Base-by-base conservation (phyloP, 306 rosid genomes). In the Lupinus albus region DNA sequence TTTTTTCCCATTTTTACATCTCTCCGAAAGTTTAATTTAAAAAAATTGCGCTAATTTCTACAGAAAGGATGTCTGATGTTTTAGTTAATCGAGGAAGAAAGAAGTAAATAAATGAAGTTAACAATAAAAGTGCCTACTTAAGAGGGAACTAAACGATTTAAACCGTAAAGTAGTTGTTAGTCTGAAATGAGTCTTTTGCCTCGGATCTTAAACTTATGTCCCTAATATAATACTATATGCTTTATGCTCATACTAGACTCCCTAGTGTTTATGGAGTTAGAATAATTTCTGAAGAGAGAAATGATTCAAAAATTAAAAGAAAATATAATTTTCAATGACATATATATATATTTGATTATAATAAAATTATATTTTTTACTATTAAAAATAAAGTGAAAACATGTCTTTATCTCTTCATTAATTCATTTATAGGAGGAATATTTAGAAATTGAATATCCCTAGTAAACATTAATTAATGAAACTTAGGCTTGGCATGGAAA, bases 121-220 rank as follows among this genome's bases (percentile, higher is more conserved):
- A 65, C 70, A 35, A 79, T 73, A 67, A 67, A 67, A 49, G 25
- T 78, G 82, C 76, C 78, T 61, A 44, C 82, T 36, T 53, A 61
- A 60, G 1, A 28, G 75, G 82, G 79, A 68, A 46, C 82, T 72
- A 45, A 13, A 38, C 61, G 28, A 63, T 60, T 61, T 4, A 51
- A 72, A 78, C 1, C 14, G 7, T 60, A 67, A 67, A 67, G 71
- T 52, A 50, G 64, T 20, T 78, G 78, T 67, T 78, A 61, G 18
- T 59, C 74, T 72, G 52, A 66, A 41, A 14, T 60, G 42, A 52
- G 42, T 78, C 67, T 67, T 53, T 78, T 73, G 47, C 82, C 79
- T 78, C 71, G 79, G 82, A 67, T 78, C 82, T 75, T 42, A 52
- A 78, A 73, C 68, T 61, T 6, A 45, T 67, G 73, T 70, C 73